A percentile compares a stretch with the other conserved stretches of the same genome.
Evolutionary conservation across 495 filamentous ascomycete species (phyloP).

Genomic region (Pyronema omphalodes): DNA sequence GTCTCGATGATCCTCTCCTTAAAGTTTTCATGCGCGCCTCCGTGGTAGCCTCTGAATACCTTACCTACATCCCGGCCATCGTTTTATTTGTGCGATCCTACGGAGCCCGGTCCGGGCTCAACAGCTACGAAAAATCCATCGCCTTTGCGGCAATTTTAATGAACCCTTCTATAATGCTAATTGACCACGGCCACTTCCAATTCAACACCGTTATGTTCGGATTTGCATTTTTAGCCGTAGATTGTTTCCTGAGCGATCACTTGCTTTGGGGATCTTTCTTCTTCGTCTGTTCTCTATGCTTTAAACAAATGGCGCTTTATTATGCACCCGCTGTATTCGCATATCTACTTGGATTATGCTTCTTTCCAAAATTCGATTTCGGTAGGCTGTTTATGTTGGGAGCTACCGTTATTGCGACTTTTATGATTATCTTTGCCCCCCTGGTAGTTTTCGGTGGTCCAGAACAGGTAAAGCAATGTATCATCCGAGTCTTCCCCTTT

Average conservation of each 20-base stretch:
- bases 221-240: constrained; percentile 52
- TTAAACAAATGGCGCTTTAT: constrained; percentile 98
- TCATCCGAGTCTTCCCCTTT: constrained; percentile 89
- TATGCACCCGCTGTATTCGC: constrained; percentile 86
- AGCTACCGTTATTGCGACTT: constrained; percentile 49
- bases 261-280: constrained; percentile 78
- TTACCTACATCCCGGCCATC: constrained; percentile 69
- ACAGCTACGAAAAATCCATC: constrained; percentile 37
- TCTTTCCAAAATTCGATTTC: constrained; percentile 54
- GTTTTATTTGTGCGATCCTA: constrained; percentile 68
- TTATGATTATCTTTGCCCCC: constrained; percentile 55
- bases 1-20: constrained; percentile 53
- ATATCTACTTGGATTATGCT: constrained; percentile 70
- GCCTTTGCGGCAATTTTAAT: constrained; percentile 78
- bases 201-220: constrained; percentile 98
- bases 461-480: constrained; percentile 58
- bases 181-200: constrained; percentile 97
- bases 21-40: constrained; percentile 94
- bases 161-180: constrained; percentile 78
- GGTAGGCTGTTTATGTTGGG: constrained; percentile 56
- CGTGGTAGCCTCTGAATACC: constrained; percentile 72
- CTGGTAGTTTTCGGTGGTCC: constrained; percentile 46
- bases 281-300: constrained; percentile 82
- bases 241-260: constrained; percentile 70
- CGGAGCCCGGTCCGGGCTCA: constrained; percentile 50